Evolutionary conservation across 192 early-diverging fungal species (phyloP).

Genomic region (Paraglomus brasilianum): DNA sequence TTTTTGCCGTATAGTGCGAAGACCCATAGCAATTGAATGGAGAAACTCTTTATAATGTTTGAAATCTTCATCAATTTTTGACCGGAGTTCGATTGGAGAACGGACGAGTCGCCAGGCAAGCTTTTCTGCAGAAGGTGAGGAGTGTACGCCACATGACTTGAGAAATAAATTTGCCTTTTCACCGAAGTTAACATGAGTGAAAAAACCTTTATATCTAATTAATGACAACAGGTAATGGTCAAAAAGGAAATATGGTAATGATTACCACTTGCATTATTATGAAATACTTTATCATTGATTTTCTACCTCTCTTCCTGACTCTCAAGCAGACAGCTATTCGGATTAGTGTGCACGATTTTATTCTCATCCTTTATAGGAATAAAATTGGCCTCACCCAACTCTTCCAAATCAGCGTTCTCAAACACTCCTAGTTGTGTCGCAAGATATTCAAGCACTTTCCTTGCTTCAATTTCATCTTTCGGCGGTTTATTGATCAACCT

Average conservation of each 20-base stretch:
- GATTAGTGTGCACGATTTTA: neutral
- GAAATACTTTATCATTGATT: no score
- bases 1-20: constrained; percentile 44
- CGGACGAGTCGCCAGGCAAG: constrained; percentile 63
- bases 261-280: no score
- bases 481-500: constrained; percentile 40
- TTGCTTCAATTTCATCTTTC: constrained; percentile 42
- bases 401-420: constrained; percentile 50
- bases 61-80: constrained; percentile 44
- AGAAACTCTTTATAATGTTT: constrained; percentile 71
- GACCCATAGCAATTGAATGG: constrained; percentile 70
- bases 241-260: no score
- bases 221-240: constrained; percentile 54
- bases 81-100: constrained; percentile 55
- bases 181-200: constrained; percentile 71
- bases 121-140: constrained; percentile 73
- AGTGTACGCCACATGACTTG: constrained; percentile 78
- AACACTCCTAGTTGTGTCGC: constrained; percentile 63
- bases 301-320: constrained; percentile 17
- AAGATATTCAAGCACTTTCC: constrained; percentile 65
- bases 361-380: constrained; percentile 53
- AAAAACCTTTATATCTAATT: constrained; percentile 49
- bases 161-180: constrained; percentile 71
- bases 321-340: neutral
- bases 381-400: constrained; percentile 53